A percentile compares a stretch with the other conserved stretches of the same genome.
Conservation (phyloP, 2,329 filamentous ascomycete species). For the Alternaria longipes region DNA sequence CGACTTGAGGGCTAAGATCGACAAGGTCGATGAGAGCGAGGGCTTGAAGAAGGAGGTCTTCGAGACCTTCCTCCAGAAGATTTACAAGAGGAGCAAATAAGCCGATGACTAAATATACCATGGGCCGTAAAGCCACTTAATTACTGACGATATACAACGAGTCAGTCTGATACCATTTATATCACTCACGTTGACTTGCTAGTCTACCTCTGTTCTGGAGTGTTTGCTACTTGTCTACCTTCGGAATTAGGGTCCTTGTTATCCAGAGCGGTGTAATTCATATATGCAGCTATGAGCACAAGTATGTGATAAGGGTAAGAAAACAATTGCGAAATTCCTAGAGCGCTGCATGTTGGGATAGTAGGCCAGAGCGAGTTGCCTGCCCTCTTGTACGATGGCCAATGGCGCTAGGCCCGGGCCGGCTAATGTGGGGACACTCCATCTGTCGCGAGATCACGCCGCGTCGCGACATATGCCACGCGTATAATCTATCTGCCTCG, state of each 20-base stretch:
- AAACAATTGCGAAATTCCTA: not conserved
- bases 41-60: conserved; percentile 93
- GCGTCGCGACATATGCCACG: not conserved
- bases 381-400: not conserved
- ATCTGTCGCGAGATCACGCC: not conserved
- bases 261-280: not conserved
- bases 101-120: not conserved
- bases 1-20: conserved; percentile 81
- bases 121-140: not conserved
- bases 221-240: not conserved
- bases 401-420: not conserved
- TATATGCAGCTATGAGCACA: not conserved
- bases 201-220: not conserved
- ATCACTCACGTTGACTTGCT: not conserved
- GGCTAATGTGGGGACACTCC: not conserved
- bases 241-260: not conserved
- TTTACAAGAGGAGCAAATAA: conserved; percentile 97
- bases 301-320: not conserved
- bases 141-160: not conserved
- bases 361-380: not conserved
- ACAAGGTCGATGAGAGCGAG: conserved; percentile 80
- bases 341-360: not conserved
- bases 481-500: not conserved
- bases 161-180: not conserved
- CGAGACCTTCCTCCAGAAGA: conserved; percentile 90